phyloP scores from a whole-genome alignment of 1,284 basidiomycete species.

The Coniferiporia sulphurascens region DNA sequence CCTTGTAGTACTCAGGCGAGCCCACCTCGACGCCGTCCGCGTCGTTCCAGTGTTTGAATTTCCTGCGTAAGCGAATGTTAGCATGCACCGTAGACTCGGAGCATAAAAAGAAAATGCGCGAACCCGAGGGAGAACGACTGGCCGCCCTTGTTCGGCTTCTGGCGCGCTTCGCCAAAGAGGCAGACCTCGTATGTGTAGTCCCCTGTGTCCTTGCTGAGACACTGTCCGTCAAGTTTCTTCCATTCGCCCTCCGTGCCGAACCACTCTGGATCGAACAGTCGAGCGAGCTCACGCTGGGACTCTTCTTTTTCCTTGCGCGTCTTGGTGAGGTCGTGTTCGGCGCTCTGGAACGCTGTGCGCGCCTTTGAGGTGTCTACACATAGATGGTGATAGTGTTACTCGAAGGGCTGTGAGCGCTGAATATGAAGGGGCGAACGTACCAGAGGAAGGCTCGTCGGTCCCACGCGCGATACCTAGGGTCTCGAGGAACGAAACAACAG shows the following conservation, averaged over 20 bases:
- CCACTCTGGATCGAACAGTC: slow-evolving; percentile 57
- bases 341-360: slow-evolving; percentile 58
- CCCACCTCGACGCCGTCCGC: slow-evolving; percentile 50
- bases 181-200: slow-evolving; percentile 98
- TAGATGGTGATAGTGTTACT: background rate
- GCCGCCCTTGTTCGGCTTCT: slow-evolving; percentile 85
- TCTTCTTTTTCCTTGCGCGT: slow-evolving; percentile 44
- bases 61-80: slow-evolving; percentile 36
- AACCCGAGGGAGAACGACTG: slow-evolving; percentile 82
- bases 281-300: slow-evolving; percentile 49
- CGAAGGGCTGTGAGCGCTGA: slow-evolving; percentile 1
- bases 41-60: slow-evolving; percentile 74
- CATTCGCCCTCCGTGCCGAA: slow-evolving; percentile 89
- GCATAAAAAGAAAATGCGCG: slow-evolving; percentile 25
- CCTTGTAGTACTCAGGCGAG: slow-evolving; percentile 70
- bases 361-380: slow-evolving; percentile 50
- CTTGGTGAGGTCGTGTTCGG: slow-evolving; percentile 47
- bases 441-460: slow-evolving; percentile 36
- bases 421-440: slow-evolving; percentile 28
- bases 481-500: slow-evolving; percentile 60
- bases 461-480: slow-evolving; percentile 57
- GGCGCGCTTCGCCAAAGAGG: slow-evolving; percentile 83
- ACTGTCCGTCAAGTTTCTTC: slow-evolving; percentile 88
- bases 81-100: background rate
- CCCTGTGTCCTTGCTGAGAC: slow-evolving; percentile 79